Percentiles rank a stretch among this genome's conserved stretches.
phyloP scores from a whole-genome alignment of 2,329 filamentous ascomycete genomes.

The Colletotrichum shisoi region DNA sequence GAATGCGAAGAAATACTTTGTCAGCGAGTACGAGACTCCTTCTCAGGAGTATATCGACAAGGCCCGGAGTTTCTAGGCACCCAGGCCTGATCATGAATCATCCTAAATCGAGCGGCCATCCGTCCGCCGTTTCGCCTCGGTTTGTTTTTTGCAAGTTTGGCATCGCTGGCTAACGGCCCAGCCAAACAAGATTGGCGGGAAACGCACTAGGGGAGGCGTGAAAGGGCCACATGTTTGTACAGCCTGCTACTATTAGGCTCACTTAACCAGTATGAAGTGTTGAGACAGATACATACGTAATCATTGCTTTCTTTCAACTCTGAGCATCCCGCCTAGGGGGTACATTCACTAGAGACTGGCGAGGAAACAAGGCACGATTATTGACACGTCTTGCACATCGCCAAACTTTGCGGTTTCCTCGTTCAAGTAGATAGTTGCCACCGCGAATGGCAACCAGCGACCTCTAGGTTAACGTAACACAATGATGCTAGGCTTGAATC shows the following conservation, averaged over 20 bases:
- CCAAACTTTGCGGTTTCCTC: conserved; percentile 4
- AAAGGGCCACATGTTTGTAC: neutral
- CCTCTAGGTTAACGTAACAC: neutral
- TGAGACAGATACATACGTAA: conserved; percentile 27
- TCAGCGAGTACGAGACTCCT: conserved; percentile 76
- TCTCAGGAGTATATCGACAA: conserved; percentile 76
- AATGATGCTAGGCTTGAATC: neutral
- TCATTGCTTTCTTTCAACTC: neutral
- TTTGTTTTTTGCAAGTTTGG: neutral
- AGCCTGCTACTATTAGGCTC: conserved; percentile 8
- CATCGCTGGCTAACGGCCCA: neutral
- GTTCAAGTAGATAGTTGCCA: neutral
- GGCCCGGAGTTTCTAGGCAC: conserved; percentile 58
- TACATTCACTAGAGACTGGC: neutral
- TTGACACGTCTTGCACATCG: neutral
- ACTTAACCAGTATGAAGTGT: conserved; percentile 23
- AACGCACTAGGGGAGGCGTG: neutral
- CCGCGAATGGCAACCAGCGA: neutral
- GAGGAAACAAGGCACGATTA: neutral
- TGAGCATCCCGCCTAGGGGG: neutral
- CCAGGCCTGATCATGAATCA: neutral
- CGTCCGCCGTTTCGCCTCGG: neutral
- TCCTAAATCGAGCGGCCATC: neutral
- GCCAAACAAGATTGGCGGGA: neutral
- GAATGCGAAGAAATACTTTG: conserved; percentile 79